Evolutionary conservation across 1,139 yeast genomes (phyloP).

Genomic region (Taphrina populina): DNA sequence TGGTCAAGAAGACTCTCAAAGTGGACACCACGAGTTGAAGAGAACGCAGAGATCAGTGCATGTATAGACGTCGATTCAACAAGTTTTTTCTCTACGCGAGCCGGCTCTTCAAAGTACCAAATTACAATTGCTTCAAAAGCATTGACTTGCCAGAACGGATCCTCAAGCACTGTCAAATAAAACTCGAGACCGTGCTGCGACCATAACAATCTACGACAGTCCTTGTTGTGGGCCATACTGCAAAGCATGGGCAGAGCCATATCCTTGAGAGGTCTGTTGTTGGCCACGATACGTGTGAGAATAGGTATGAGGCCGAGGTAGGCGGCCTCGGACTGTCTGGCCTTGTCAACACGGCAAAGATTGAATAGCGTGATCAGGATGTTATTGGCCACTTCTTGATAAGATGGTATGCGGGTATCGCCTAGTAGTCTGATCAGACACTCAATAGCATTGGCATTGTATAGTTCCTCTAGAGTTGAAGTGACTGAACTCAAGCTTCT

Average conservation of each 20-base stretch:
- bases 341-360: slow-evolving; percentile 59
- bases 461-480: slow-evolving; percentile 41
- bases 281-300: slow-evolving; percentile 51
- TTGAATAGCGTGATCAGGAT: slow-evolving; percentile 49
- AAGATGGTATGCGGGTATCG: slow-evolving; percentile 7
- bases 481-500: slow-evolving; percentile 44
- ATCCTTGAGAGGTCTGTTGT: slow-evolving; percentile 58
- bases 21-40: slow-evolving; percentile 38
- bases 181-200: slow-evolving; percentile 51
- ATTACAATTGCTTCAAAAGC: slow-evolving; percentile 58
- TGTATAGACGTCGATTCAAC: slow-evolving; percentile 35
- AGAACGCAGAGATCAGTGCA: slow-evolving; percentile 40
- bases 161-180: slow-evolving; percentile 54
- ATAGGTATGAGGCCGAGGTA: slow-evolving; percentile 56
- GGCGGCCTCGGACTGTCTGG: slow-evolving; percentile 57
- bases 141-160: slow-evolving; percentile 70
- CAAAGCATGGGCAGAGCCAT: slow-evolving; percentile 63
- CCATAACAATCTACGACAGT: slow-evolving; percentile 49
- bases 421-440: slow-evolving; percentile 41
- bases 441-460: slow-evolving; percentile 44
- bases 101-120: slow-evolving; percentile 45
- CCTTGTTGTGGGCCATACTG: slow-evolving; percentile 56
- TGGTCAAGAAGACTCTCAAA: slow-evolving; percentile 41
- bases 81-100: slow-evolving; percentile 41
- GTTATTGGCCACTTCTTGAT: slow-evolving; percentile 41